phyloP scores from a whole-genome alignment of 495 filamentous ascomycete genomes.

The Xylaria venustula region DNA sequence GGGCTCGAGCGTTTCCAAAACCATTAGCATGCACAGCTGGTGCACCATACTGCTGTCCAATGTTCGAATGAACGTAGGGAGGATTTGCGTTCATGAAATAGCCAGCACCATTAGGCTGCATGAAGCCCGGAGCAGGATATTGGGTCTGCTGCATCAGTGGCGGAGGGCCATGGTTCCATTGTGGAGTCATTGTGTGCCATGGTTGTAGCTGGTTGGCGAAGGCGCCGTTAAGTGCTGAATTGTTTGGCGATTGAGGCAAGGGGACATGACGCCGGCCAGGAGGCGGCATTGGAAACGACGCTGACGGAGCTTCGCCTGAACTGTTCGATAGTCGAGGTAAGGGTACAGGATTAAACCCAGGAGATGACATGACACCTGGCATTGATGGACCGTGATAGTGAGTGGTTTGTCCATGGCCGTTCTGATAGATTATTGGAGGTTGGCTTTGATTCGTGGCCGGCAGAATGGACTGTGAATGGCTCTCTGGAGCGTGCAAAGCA shows the following conservation, averaged over 20 bases:
- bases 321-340: no score
- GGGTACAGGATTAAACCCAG: no score
- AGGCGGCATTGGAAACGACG: not conserved
- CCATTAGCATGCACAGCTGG: not conserved
- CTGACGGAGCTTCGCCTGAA: not conserved
- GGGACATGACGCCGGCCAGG: not conserved
- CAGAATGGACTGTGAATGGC: not conserved
- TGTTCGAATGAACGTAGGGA: not conserved
- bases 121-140: not conserved
- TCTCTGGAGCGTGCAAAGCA: not conserved
- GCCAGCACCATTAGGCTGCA: not conserved
- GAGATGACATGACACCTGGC: no score
- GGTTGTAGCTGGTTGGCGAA: conserved; percentile 5
- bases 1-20: not conserved
- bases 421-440: not conserved
- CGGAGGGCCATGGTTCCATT: not conserved
- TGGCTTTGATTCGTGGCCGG: not conserved
- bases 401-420: not conserved
- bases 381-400: no score
- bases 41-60: not conserved
- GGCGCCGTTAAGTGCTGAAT: not conserved
- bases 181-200: not conserved
- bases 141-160: not conserved
- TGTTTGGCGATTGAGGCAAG: not conserved
- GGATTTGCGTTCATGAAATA: not conserved